phyloP scores from a whole-genome alignment of 1,284 basidiomycete genomes.

The Ceratobasidium sp. region DNA sequence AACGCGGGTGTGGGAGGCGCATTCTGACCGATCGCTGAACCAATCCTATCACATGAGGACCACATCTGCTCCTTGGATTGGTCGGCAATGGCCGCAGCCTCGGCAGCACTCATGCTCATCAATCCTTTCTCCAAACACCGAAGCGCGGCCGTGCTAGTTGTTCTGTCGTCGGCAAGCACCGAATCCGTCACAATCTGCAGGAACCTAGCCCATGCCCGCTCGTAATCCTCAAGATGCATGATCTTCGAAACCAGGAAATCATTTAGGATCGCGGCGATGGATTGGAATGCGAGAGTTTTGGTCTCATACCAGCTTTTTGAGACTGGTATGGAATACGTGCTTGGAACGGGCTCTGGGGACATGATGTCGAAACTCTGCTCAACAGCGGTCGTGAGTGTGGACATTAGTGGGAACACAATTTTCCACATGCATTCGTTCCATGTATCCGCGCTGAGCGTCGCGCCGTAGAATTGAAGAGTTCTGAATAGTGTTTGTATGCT shows the following conservation, averaged over 20 bases:
- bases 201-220: constrained; percentile 76
- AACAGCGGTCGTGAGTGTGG: constrained; percentile 69
- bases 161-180: constrained; percentile 73
- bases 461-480: constrained; percentile 92
- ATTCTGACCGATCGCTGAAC: constrained; percentile 60
- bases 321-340: not conserved
- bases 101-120: constrained; percentile 61
- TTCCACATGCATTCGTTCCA: constrained; percentile 93
- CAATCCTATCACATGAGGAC: constrained; percentile 76
- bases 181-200: constrained; percentile 74
- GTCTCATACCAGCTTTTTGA: constrained; percentile 82
- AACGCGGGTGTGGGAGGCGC: constrained; percentile 60
- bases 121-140: constrained; percentile 84
- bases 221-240: constrained; percentile 74
- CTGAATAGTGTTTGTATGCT: constrained; percentile 96
- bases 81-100: constrained; percentile 60
- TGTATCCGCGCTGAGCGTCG: constrained; percentile 76
- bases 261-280: constrained; percentile 83
- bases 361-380: constrained; percentile 56
- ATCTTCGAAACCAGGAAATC: constrained; percentile 82
- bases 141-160: constrained; percentile 80
- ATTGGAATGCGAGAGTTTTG: constrained; percentile 85
- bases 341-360: constrained; percentile 24
- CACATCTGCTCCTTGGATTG: constrained; percentile 70
- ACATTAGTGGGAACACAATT: constrained; percentile 88